phyloP scores from a whole-genome alignment of 2,329 filamentous ascomycete genomes.

The Lachnum nothofagi region DNA sequence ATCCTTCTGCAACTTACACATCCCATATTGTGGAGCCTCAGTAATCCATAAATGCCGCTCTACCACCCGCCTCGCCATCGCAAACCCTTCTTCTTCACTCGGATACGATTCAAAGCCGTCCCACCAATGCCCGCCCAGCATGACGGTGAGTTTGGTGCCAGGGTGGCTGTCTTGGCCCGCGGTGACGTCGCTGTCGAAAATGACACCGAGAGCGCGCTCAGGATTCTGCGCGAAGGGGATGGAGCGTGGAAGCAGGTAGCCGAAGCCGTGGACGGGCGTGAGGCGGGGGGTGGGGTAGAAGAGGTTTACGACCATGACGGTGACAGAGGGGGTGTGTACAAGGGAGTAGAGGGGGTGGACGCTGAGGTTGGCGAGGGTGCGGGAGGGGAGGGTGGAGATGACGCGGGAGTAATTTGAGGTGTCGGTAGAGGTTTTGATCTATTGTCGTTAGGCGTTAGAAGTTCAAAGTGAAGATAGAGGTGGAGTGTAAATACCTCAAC shows the following conservation, averaged over 20 bases:
- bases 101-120: constrained; percentile 58
- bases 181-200: constrained; percentile 66
- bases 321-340: constrained; percentile 58
- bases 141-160: constrained; percentile 86
- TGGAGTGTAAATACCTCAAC: constrained; percentile 39
- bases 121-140: constrained; percentile 94
- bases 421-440: constrained; percentile 28
- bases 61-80: constrained; percentile 66
- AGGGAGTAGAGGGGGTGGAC: constrained; percentile 44
- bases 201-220: constrained; percentile 79
- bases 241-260: constrained; percentile 81
- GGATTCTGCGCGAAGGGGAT: constrained; percentile 68
- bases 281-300: constrained; percentile 67
- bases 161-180: constrained; percentile 47
- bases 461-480: background rate
- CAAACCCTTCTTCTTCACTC: constrained; percentile 57
- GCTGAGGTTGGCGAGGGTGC: constrained; percentile 20
- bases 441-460: constrained; percentile 22
- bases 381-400: constrained; percentile 53
- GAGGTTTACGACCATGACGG: constrained; percentile 87
- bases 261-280: constrained; percentile 67
- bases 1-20: constrained; percentile 57
- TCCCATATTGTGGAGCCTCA: constrained; percentile 54
- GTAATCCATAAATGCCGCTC: constrained; percentile 68
- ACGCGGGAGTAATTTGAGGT: constrained; percentile 47